A percentile compares a stretch with the other conserved stretches of the same genome.
Evolutionary conservation across 495 filamentous ascomycete species (phyloP).

Genomic region (Penicillium cataractarum): DNA sequence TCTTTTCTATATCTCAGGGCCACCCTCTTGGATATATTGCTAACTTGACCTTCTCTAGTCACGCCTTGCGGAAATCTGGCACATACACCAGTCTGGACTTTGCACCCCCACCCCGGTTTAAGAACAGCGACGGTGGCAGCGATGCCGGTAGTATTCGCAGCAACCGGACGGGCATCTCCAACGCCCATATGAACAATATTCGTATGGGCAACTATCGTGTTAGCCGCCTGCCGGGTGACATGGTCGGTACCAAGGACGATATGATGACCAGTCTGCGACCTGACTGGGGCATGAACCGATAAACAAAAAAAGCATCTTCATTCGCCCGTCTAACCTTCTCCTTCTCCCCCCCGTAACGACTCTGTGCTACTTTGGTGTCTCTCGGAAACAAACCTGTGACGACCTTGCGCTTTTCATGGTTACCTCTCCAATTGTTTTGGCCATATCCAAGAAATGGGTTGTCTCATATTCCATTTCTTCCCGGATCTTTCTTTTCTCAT

Average conservation of each 20-base stretch:
- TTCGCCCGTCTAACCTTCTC: not conserved
- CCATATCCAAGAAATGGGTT: not conserved
- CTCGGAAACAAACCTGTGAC: conserved; percentile 31
- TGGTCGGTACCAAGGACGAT: conserved; percentile 80
- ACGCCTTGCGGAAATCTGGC: conserved; percentile 84
- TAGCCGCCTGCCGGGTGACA: conserved; percentile 79
- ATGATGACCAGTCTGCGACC: conserved; percentile 73
- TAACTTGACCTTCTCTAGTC: conserved; percentile 52
- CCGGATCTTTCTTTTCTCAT: conserved; percentile 9
- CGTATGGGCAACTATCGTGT: conserved; percentile 89
- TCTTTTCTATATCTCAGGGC: not conserved
- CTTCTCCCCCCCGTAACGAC: conserved; percentile 34
- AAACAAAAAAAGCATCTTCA: conserved; percentile 10
- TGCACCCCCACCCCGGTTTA: conserved; percentile 88
- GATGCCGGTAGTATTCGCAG: conserved; percentile 91
- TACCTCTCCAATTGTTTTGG: conserved; percentile 28
- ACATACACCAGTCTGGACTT: conserved; percentile 93
- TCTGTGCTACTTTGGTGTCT: conserved; percentile 36
- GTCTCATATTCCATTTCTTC: conserved; percentile 8
- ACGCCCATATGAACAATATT: conserved; percentile 71
- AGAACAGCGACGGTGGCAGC: conserved; percentile 68
- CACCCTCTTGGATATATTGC: conserved; percentile 13
- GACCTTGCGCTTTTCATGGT: conserved; percentile 34
- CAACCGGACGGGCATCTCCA: conserved; percentile 77
- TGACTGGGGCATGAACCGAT: conserved; percentile 65